Conservation (phyloP, 73 alveolate species). For the Breviolum minutum region DNA sequence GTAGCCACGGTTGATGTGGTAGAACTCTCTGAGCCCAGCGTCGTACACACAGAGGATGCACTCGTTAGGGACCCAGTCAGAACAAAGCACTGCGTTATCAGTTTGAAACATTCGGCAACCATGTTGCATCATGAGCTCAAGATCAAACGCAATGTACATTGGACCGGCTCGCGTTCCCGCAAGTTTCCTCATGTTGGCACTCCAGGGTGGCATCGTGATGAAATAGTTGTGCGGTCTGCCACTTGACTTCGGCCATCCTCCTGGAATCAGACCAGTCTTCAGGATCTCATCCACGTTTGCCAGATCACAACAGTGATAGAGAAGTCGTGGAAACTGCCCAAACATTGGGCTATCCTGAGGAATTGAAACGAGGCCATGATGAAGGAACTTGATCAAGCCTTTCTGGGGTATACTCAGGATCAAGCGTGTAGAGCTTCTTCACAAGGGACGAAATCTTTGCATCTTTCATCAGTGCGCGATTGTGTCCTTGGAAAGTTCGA, state of each 20-base stretch:
- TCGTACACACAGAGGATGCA: slow-evolving; percentile 1
- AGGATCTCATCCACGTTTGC: too few relatives aligned
- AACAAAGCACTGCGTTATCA: neutral
- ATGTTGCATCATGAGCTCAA: neutral
- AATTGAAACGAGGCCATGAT: neutral
- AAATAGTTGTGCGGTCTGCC: slow-evolving; percentile 3
- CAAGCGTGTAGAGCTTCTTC: neutral
- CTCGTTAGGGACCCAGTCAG: neutral
- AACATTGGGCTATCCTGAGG: too few relatives aligned
- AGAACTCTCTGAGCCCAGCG: neutral
- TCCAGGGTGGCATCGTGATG: neutral
- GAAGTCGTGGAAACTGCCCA: neutral
- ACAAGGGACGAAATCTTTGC: neutral
- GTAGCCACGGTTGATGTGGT: neutral
- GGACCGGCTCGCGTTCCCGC: slow-evolving; percentile 28
- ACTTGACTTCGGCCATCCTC: neutral
- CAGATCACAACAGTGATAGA: neutral
- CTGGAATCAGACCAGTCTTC: neutral
- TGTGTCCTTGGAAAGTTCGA: neutral
- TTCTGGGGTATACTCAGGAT: neutral
- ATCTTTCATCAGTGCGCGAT: neutral
- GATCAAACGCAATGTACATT: neutral
- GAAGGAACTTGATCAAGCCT: neutral
- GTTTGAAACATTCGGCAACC: neutral
- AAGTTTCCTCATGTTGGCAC: neutral